Percentiles rank a stretch among this genome's conserved stretches.
These are phyloP conservation scores for Pestalotiopsis sp. DNA, from an alignment of 2,329 filamentous ascomycete genomes.

Conservation along the genomic window DNA sequence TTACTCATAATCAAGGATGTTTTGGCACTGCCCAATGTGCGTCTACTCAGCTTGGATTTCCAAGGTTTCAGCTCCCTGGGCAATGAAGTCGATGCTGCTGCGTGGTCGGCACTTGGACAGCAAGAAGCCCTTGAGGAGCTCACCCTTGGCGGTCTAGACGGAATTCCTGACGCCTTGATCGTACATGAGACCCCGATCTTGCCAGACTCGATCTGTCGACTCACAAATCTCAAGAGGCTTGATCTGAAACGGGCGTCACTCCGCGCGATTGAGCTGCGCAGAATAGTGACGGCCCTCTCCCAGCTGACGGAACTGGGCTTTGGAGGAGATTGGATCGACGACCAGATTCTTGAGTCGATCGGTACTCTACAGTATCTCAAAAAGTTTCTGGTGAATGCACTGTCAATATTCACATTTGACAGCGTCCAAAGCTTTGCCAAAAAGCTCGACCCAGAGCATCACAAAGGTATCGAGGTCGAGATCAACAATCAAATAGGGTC, in stretches of 20 bases:
- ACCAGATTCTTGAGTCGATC: constrained; percentile 38
- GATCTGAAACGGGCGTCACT: constrained; percentile 53
- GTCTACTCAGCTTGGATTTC: constrained; percentile 22
- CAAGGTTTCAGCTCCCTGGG: constrained; percentile 17
- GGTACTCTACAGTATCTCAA: constrained; percentile 45
- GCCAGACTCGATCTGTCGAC: constrained; percentile 43
- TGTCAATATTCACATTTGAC: constrained; percentile 53
- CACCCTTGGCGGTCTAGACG: constrained; percentile 30
- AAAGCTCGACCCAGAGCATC: constrained; percentile 28
- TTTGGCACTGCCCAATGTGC: constrained; percentile 22
- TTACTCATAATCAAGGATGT: constrained; percentile 30
- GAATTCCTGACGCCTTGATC: constrained; percentile 48
- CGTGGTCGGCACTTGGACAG: constrained; percentile 24
- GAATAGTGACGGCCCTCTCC: constrained; percentile 43
- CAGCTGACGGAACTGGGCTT: constrained; percentile 58
- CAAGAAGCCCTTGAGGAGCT: constrained; percentile 24
- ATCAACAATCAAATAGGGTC: constrained; percentile 34
- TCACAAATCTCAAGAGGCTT: constrained; percentile 53
- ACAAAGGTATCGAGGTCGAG: constrained; percentile 32
- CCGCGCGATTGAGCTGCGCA: constrained; percentile 45
- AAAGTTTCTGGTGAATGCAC: constrained; percentile 52
- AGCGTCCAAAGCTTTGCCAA: constrained; percentile 46
- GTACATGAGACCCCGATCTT: constrained; percentile 30
- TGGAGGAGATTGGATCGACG: constrained; percentile 53
- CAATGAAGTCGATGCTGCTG: constrained; percentile 14